Evolutionary conservation across 208 protist genomes (phyloP).

Genomic region (Leishmania aethiopica): DNA sequence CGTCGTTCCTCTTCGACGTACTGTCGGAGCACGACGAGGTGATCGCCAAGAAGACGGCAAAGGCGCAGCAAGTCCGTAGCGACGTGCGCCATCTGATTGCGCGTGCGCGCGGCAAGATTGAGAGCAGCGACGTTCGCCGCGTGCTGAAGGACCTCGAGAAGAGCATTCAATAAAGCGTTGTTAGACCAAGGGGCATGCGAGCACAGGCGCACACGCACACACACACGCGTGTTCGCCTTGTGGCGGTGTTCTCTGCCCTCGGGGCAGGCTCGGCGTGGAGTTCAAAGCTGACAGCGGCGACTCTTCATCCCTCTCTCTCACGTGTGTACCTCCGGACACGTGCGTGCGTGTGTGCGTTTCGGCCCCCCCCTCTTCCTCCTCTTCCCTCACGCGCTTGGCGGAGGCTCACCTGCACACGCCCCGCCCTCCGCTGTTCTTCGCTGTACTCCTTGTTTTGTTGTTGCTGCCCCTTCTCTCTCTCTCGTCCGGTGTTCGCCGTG

Average conservation of each 20-base stretch:
- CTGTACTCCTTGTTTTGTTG: not conserved
- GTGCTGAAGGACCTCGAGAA: conserved; percentile 74
- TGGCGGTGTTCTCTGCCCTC: not conserved
- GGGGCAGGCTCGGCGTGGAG: not conserved
- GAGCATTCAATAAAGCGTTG: conserved; percentile 52
- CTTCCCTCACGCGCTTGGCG: not conserved
- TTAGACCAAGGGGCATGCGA: not conserved
- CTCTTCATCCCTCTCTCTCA: conserved; percentile 8
- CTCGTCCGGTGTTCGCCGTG: not conserved
- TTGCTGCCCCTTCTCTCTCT: not conserved
- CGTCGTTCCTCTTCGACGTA: conserved; percentile 67
- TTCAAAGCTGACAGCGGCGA: not conserved
- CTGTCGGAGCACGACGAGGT: conserved; percentile 71
- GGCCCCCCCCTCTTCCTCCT: no score
- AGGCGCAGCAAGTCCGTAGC: conserved; percentile 47
- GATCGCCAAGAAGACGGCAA: conserved; percentile 36
- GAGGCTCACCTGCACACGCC: not conserved
- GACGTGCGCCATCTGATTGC: conserved; percentile 60
- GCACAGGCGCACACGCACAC: not conserved
- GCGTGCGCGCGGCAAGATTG: conserved; percentile 33
- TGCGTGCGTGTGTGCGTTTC: not conserved
- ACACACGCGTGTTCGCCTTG: not conserved
- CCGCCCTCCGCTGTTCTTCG: not conserved
- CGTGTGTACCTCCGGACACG: not conserved
- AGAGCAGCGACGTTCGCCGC: conserved; percentile 36